Conservation (phyloP, 2,329 filamentous ascomycete species). For the Penicillium olsonii region DNA sequence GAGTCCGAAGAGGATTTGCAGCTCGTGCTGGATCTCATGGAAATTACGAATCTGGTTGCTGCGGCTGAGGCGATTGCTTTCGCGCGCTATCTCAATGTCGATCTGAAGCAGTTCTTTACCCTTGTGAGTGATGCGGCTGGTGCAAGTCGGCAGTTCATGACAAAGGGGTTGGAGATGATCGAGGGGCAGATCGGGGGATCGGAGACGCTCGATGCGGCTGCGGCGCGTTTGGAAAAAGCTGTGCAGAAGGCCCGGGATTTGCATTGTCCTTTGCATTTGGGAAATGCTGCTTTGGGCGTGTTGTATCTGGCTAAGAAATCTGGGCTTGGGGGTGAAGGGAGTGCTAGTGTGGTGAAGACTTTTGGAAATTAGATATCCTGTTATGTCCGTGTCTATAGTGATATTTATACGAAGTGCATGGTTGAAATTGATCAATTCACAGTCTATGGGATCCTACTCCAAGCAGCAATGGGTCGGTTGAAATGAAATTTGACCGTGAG, state of each 20-base stretch:
- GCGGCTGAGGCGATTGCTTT: slow-evolving; percentile 52
- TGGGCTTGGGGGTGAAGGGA: slow-evolving; percentile 33
- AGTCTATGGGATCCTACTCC: not conserved
- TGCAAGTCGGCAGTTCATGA: slow-evolving; percentile 48
- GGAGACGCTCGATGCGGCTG: slow-evolving; percentile 40
- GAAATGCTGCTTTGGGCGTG: slow-evolving; percentile 39
- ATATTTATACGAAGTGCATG: not conserved
- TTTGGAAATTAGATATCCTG: slow-evolving; percentile 26
- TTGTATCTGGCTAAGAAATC: slow-evolving; percentile 34
- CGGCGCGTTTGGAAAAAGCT: slow-evolving; percentile 40
- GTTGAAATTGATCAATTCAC: no score
- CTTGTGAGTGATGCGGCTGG: slow-evolving; percentile 52
- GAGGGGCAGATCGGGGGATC: slow-evolving; percentile 32
- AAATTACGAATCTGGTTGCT: slow-evolving; percentile 52
- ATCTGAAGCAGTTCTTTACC: slow-evolving; percentile 48
- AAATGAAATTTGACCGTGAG: not conserved
- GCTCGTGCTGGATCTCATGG: slow-evolving; percentile 47
- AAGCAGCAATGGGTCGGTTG: not conserved
- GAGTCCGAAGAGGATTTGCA: slow-evolving; percentile 40
- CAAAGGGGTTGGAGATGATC: slow-evolving; percentile 40
- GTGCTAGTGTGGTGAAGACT: slow-evolving; percentile 35
- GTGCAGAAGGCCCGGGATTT: slow-evolving; percentile 46
- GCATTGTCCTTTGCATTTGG: slow-evolving; percentile 41
- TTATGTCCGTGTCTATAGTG: not conserved
- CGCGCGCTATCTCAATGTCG: slow-evolving; percentile 47